Evolutionary conservation across 257 asterid genomes (phyloP).

Genomic region (Nicotiana tomentosiformis): DNA sequence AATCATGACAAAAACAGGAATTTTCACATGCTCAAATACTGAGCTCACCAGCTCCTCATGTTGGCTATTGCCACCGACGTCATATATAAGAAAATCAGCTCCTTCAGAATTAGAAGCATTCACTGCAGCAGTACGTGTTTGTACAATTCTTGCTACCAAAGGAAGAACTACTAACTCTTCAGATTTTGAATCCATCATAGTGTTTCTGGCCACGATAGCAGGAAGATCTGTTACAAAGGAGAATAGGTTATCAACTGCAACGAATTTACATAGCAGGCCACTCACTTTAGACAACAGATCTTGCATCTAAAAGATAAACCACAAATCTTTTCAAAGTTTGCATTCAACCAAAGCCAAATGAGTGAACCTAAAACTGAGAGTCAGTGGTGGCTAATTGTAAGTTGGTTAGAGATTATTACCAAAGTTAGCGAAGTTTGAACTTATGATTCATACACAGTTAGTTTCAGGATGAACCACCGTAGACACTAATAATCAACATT

Average conservation of each 20-base stretch:
- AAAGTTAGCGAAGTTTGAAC: background rate
- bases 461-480: background rate
- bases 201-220: slow-evolving; percentile 84
- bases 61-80: slow-evolving; percentile 20
- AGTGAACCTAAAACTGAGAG: background rate
- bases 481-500: background rate
- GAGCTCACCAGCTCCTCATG: slow-evolving; percentile 50
- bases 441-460: background rate
- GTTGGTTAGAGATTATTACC: background rate
- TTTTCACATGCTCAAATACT: slow-evolving; percentile 44
- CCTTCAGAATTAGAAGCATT: slow-evolving; percentile 86
- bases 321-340: background rate
- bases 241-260: slow-evolving; percentile 11
- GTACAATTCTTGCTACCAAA: slow-evolving; percentile 76
- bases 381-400: background rate
- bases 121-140: slow-evolving; percentile 59
- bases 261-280: background rate
- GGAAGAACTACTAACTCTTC: slow-evolving; percentile 69
- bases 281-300: background rate
- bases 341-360: background rate
- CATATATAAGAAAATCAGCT: slow-evolving; percentile 81
- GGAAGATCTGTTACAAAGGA: slow-evolving; percentile 66
- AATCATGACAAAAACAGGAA: slow-evolving; percentile 60
- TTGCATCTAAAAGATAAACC: slow-evolving; percentile 1
- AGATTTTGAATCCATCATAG: slow-evolving; percentile 67